These are phyloP conservation scores for Tremellales sp. DNA, from an alignment of 1,284 basidiomycete genomes.

Conservation along the genomic window DNA sequence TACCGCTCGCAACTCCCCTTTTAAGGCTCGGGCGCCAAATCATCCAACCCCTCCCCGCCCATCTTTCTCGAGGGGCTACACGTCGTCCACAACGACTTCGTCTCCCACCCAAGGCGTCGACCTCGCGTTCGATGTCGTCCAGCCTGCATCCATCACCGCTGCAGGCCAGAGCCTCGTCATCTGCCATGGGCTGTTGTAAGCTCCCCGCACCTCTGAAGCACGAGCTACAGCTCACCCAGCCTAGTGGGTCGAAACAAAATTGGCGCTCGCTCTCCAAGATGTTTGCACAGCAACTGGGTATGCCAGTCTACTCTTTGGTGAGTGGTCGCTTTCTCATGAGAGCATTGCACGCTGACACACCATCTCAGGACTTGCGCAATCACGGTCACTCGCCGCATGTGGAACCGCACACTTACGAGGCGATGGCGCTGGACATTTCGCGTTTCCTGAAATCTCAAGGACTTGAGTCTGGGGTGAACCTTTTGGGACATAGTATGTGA, in stretches of 20 bases:
- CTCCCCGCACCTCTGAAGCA: not conserved
- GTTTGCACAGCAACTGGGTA: slow-evolving; percentile 50
- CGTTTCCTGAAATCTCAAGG: slow-evolving; percentile 48
- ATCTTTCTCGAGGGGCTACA: no score
- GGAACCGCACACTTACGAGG: slow-evolving; percentile 50
- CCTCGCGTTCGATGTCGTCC: slow-evolving; percentile 40
- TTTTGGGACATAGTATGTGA: slow-evolving; percentile 57
- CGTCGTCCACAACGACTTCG: slow-evolving; percentile 1
- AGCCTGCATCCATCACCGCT: slow-evolving; percentile 19
- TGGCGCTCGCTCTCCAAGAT: slow-evolving; percentile 54
- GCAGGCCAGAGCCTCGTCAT: slow-evolving; percentile 48
- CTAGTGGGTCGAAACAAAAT: slow-evolving; percentile 56
- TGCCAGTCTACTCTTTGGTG: slow-evolving; percentile 54
- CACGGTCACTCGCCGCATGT: slow-evolving; percentile 55
- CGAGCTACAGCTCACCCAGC: slow-evolving; percentile 2
- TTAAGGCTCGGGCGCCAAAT: no score
- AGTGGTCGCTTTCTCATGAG: slow-evolving; percentile 7
- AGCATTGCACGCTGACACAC: not conserved
- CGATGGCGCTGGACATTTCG: slow-evolving; percentile 50
- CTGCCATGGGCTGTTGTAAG: slow-evolving; percentile 53
- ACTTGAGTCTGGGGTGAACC: slow-evolving; percentile 47
- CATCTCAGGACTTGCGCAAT: slow-evolving; percentile 53
- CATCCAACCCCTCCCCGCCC: no score
- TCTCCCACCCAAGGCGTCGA: slow-evolving; percentile 26
- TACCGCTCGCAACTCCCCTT: no score